Evolutionary conservation across 1,139 yeast genomes (phyloP), one percentile per base, ranked within the genome.

Genomic region (Hanseniaspora gamundiae): DNA sequence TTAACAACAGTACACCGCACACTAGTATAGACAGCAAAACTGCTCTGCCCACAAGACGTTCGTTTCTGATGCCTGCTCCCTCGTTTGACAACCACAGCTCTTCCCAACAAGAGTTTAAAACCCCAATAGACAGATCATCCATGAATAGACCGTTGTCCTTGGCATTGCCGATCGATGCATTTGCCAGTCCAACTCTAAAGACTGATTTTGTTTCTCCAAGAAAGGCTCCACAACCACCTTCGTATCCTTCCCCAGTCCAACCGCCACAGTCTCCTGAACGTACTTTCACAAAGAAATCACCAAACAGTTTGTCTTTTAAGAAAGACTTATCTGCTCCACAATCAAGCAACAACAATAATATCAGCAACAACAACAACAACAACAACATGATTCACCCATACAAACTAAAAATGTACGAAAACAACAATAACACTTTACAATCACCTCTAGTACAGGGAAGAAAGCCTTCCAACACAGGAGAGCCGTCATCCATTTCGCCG

Each of bases 211-310:
- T 67, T 28, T 77, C 84, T 0, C 85, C 84, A 21, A 67, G 84
- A 58, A 74, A 67, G 52, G 80, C 83, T 0, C 84, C 84, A 1
- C 69, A 68, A 44, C 80, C 80, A 6, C 80, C 80, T 2, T 56
- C 66, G 4, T 67, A 65, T 41, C 68, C 71, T 39, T 70, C 71
- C 40, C 77, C 78, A 2, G 68, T 69, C 28, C 63, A 53, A 48
- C 62, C 64, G 17, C 60, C 58, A 6, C 54, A 49, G 44, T 60
- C 64, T 2, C 65, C 65, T 14, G 39, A 30, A 7, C 19, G n/a
- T 13, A 16, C 19, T 4, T 35, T 35, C 13, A 8, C n/a, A 10
- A 35, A 35, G 20, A 35, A 14, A 21, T 35, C 39, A 20, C 9
- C 39, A 4, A 35, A 13, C 7, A 35, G 22, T 17, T 14, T 35